Base-by-base conservation (phyloP, 73 alveolate species). In the Paramecium sonneborni region DNA sequence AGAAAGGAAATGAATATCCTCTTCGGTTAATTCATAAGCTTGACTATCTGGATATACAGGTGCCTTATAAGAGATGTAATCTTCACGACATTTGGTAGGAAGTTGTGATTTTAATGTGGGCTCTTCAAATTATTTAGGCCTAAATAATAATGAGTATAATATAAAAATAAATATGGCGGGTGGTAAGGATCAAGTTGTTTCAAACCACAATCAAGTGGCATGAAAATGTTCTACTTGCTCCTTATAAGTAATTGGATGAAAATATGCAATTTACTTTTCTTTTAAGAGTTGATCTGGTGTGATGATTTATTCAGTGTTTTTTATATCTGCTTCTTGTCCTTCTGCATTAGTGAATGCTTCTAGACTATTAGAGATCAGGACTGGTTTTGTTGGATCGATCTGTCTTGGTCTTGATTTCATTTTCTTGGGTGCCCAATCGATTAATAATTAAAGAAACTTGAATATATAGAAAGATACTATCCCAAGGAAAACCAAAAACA, bases 311-410 rank as follows among this genome's bases (percentile, higher is more conserved):
- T 72, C 86, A 0, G 86, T 35, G 28, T 14, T 38, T 72, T 72
- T 72, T 38, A 37, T 38, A 15, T 72, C 86, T 18, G 32, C 55
- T n/a, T 72, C 86, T 72, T 72, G 44, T 15, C 86, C 86, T 21
- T 72, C 86, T 37, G 55, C 86, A 21, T 72, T 35, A 6, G 38
- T 72, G 57, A 72, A 72, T 34, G 55, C 58, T 21, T 72, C 86
- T 37, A 72, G 57, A 72, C 57, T 28, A 18, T 20, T 20, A 38
- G 58, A 72, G 18, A 35, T 35, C 34, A 72, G 58, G 67, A 72
- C 55, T 72, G 86, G 86, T 37, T 72, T 72, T 35, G 86, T 35
- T 28, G 35, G 32, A 72, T 72, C 86, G n/a, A 72, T 72, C 86
- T 72, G 62, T 34, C 86, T 72, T 35, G 86, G 86, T 35, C 86